Evolutionary conservation across 208 protist genomes (phyloP).

Genomic region (Acanthamoeba healyi): DNA sequence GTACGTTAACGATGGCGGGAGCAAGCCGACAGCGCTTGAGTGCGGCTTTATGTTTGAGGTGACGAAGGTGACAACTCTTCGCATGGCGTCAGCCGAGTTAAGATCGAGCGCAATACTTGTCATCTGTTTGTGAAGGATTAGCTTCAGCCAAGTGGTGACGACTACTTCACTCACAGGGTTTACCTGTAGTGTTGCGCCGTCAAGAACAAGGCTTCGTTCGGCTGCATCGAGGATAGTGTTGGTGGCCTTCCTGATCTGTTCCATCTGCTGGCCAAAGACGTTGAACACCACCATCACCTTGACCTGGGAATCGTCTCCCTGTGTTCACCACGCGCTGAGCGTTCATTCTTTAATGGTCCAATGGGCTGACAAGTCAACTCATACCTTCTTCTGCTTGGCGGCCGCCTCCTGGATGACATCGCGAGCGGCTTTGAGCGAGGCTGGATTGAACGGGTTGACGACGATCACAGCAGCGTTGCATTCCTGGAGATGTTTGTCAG

Average conservation of each 20-base stretch:
- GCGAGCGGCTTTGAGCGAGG: background rate
- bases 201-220: background rate
- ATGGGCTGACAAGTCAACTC: too few species aligned
- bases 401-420: background rate
- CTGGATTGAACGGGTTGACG: slow-evolving; percentile 68
- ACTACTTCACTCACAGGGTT: too few species aligned
- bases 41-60: background rate
- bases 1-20: slow-evolving; percentile 23
- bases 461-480: slow-evolving; percentile 82
- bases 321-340: too few species aligned
- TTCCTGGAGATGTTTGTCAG: slow-evolving; percentile 72
- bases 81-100: slow-evolving; percentile 13
- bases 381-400: background rate
- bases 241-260: background rate
- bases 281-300: slow-evolving; percentile 42
- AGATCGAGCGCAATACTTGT: slow-evolving; percentile 38
- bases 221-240: background rate
- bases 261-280: slow-evolving; percentile 9
- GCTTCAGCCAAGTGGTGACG: background rate
- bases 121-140: background rate
- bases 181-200: background rate
- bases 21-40: background rate
- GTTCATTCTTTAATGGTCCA: too few species aligned
- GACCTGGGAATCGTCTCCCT: background rate
- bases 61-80: slow-evolving; percentile 43